Evolutionary conservation across 257 asterid genomes (phyloP).

Genomic region (Petrea volubilis): DNA sequence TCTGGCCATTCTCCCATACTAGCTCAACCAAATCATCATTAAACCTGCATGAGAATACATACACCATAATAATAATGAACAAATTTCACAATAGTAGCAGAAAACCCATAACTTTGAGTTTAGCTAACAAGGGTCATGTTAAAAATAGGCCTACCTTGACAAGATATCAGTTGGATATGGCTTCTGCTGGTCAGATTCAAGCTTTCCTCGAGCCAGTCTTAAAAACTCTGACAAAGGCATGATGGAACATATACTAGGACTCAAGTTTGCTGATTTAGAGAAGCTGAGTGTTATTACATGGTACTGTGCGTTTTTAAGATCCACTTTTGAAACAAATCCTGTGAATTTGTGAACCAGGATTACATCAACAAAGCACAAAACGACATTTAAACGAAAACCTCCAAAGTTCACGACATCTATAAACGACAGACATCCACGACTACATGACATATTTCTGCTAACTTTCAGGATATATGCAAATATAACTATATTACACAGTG

Average conservation of each 20-base stretch:
- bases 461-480: constrained; percentile 12
- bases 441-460: constrained; percentile 24
- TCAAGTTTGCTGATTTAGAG: constrained; percentile 15
- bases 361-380: constrained; percentile 23
- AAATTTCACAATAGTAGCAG: background rate
- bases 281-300: constrained; percentile 14
- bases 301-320: constrained; percentile 4
- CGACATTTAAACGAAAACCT: constrained; percentile 29
- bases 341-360: constrained; percentile 16
- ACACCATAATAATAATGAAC: background rate
- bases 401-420: constrained; percentile 22
- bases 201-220: constrained; percentile 69
- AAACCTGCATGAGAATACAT: constrained; percentile 45
- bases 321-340: constrained; percentile 25
- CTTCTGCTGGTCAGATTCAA: constrained; percentile 50
- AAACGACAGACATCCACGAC: constrained; percentile 11
- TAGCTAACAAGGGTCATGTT: background rate
- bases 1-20: constrained; percentile 84
- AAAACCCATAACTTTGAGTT: constrained; percentile 2
- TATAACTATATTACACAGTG: background rate
- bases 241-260: constrained; percentile 25
- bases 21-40: constrained; percentile 67
- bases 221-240: constrained; percentile 91
- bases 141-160: constrained; percentile 44
- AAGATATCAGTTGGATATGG: constrained; percentile 32